A percentile compares a stretch with the other conserved stretches of the same genome.
Evolutionary conservation across 2,329 filamentous ascomycete species (phyloP).

Genomic region (Scedosporium aurantiacum): DNA sequence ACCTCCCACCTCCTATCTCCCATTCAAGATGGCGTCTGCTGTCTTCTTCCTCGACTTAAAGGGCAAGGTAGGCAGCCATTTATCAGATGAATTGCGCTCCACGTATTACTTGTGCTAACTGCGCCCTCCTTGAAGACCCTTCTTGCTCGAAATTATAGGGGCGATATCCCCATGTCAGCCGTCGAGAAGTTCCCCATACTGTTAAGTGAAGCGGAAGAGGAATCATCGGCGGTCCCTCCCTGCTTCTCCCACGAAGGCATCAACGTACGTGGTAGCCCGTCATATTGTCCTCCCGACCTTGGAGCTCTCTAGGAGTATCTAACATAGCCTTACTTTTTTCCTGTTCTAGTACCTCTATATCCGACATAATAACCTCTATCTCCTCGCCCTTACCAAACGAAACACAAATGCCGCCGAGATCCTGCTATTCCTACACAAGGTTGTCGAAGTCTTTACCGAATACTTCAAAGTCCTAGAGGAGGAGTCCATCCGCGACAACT

Average conservation of each 20-base stretch:
- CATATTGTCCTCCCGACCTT: too few relatives aligned
- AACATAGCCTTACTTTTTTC: slow-evolving; percentile 8
- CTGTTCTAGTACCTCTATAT: slow-evolving; percentile 82
- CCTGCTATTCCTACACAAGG: slow-evolving; percentile 91
- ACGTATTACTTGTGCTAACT: slow-evolving; percentile 13
- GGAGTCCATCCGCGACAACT: slow-evolving; percentile 98
- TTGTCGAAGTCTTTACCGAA: slow-evolving; percentile 98
- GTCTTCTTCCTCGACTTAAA: slow-evolving; percentile 98
- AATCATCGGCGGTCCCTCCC: slow-evolving; percentile 90
- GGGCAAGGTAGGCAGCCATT: slow-evolving; percentile 74
- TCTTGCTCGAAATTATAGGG: slow-evolving; percentile 93
- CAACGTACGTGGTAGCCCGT: slow-evolving; percentile 55
- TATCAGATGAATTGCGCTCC: neutral
- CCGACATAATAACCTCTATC: slow-evolving; percentile 96
- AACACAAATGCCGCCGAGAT: slow-evolving; percentile 99
- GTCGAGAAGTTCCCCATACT: slow-evolving; percentile 96
- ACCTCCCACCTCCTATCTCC: slow-evolving; percentile 15
- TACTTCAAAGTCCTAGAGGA: slow-evolving; percentile 99
- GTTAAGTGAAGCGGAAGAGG: slow-evolving; percentile 96
- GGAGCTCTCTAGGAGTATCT: slow-evolving; percentile 7
- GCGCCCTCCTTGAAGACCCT: slow-evolving; percentile 59
- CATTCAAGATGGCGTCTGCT: slow-evolving; percentile 75
- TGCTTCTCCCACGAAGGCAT: slow-evolving; percentile 99
- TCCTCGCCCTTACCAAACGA: slow-evolving; percentile 93
- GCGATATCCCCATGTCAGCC: slow-evolving; percentile 97